phyloP scores from a whole-genome alignment of 2,329 filamentous ascomycete species.

The Chaetothyriales sp. region DNA sequence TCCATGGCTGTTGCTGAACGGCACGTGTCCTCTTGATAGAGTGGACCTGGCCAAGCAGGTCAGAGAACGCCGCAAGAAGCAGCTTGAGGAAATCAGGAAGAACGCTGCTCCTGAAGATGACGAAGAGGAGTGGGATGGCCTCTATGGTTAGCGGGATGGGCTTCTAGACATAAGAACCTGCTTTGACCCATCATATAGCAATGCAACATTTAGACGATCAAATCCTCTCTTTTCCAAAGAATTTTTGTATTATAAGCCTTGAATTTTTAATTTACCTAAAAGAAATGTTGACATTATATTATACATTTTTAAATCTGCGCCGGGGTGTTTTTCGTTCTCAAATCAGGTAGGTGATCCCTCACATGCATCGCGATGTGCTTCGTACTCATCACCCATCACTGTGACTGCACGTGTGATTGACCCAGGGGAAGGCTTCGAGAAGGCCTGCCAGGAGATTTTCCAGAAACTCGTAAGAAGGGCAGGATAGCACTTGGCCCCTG shows the following conservation, averaged over 20 bases:
- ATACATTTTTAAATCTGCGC: too few relatives aligned
- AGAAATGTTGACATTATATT: too few relatives aligned
- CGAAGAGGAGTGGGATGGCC: conserved; percentile 36
- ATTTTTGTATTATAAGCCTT: too few relatives aligned
- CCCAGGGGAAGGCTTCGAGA: not conserved
- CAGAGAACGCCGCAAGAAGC: conserved; percentile 33
- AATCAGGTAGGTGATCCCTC: not conserved
- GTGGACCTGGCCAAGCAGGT: conserved; percentile 44
- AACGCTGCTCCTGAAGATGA: conserved; percentile 25
- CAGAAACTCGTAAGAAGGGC: not conserved
- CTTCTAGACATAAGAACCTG: too few relatives aligned
- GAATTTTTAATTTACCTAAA: too few relatives aligned
- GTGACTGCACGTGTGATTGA: not conserved
- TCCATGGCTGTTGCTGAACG: conserved; percentile 51
- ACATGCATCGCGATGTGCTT: not conserved
- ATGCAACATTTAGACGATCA: too few relatives aligned
- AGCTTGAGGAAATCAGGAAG: conserved; percentile 24
- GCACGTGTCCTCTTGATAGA: conserved; percentile 50
- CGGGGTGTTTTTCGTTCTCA: not conserved
- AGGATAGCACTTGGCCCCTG: too few relatives aligned
- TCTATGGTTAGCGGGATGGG: conserved; percentile 26
- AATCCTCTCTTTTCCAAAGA: too few relatives aligned
- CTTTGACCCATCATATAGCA: not conserved
- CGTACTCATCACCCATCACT: not conserved
- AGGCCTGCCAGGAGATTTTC: not conserved